Percentiles rank a stretch among this genome's conserved stretches.
These are phyloP conservation scores for Backusella parvicylindrica DNA, from an alignment of 192 early-diverging fungal genomes.

Conservation along the genomic window DNA sequence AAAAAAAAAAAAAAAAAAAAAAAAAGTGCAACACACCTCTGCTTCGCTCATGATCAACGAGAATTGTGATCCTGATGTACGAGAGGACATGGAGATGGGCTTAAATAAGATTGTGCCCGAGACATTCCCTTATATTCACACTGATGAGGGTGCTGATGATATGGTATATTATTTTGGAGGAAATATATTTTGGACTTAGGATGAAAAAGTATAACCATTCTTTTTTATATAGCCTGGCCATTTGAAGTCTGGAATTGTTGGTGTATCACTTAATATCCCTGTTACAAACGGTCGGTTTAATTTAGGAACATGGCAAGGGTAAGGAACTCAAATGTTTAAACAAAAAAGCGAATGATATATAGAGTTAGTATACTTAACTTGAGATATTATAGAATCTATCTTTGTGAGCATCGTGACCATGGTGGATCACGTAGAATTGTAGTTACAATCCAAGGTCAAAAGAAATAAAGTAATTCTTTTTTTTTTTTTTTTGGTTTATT, in stretches of 20 bases:
- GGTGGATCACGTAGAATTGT: slow-evolving; percentile 60
- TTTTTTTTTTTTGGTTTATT: neutral
- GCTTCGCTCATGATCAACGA: slow-evolving; percentile 89
- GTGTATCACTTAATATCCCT: slow-evolving; percentile 83
- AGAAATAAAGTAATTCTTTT: slow-evolving; percentile 29
- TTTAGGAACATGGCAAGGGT: slow-evolving; percentile 86
- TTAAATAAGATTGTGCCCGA: slow-evolving; percentile 84
- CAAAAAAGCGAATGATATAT: neutral
- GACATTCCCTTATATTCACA: slow-evolving; percentile 71
- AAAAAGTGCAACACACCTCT: slow-evolving; percentile 81
- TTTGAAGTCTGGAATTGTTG: slow-evolving; percentile 80
- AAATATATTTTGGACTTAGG: neutral
- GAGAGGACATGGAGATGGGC: slow-evolving; percentile 84
- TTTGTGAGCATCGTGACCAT: slow-evolving; percentile 69
- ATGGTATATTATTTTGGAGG: slow-evolving; percentile 47
- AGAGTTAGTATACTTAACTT: neutral
- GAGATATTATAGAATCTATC: slow-evolving; percentile 52
- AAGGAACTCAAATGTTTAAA: slow-evolving; percentile 5
- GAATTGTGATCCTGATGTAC: slow-evolving; percentile 72
- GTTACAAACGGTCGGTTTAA: slow-evolving; percentile 75
- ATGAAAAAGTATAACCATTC: neutral
- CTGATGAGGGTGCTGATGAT: slow-evolving; percentile 85
- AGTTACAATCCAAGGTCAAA: slow-evolving; percentile 76
- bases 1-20: neutral
- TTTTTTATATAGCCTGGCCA: slow-evolving; percentile 66